Base-by-base conservation (phyloP, 225 moss, liverwort and hornwort species). In the Neckera pumila region DNA sequence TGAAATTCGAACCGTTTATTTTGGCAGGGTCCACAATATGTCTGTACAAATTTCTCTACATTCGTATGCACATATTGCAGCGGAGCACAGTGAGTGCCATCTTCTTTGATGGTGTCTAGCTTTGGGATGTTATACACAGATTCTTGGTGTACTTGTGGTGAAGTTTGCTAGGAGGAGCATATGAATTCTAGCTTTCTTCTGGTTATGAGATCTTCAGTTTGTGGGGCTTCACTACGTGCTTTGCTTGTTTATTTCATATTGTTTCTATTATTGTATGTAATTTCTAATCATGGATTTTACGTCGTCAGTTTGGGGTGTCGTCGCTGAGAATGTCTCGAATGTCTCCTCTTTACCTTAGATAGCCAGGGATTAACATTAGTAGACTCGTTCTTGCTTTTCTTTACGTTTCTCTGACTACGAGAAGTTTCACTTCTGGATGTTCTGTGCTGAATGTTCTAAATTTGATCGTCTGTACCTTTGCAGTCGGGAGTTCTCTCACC, bases 401-500 rank as follows among this genome's bases (percentile, higher is more conserved):
- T n/a, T 61, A 19, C 22, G 16, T 79, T 70, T 58, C 26, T 67
- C 67, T 73, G 60, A 73, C 22, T 66, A 66, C 4, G 25, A 58
- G 14, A 62, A n/a, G 45, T 62, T 76, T n/a, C 34, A 7, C 19
- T 26, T 58, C 33, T 71, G 62, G 71, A 70, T 64, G 22, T 63
- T 69, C 22, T 69, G 14, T 86, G 45, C 49, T 83, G 64, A 83
- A 33, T 81, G 40, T 61, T 76, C 20, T 31, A 23, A 85, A 69
- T n/a, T 83, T 69, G 9, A 71, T 77, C 21, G 23, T 31, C 49
- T 84, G 21, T 30, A 27, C 67, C 43, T 45, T 64, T 82, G 73
- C 94, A 98, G 98, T 90, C 98, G 98, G 74, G 98, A 96, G 90
- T 98, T 98, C 70, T 90, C 91, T 73, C 96, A 98, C 89, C 93